These are phyloP conservation scores for Talaromyces wortmannii DNA, from an alignment of 495 filamentous ascomycete species.

Conservation along the genomic window DNA sequence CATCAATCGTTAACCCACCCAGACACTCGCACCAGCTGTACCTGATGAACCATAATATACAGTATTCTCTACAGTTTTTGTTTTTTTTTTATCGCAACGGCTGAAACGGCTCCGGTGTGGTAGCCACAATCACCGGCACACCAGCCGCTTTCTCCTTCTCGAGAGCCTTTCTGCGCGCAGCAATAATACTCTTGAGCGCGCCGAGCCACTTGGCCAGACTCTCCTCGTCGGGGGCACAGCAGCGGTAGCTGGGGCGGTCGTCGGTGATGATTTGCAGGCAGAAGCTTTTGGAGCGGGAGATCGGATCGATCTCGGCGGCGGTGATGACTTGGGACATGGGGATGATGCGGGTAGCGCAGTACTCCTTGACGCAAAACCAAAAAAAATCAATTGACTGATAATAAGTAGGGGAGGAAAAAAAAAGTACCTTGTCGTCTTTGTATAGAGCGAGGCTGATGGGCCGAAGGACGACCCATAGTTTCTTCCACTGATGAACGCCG, in stretches of 20 bases:
- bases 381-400: neutral
- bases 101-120: neutral
- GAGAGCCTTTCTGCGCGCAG: conserved; percentile 51
- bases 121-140: neutral
- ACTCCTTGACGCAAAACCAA: conserved; percentile 47
- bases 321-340: conserved; percentile 76
- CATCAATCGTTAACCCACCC: too few relatives aligned
- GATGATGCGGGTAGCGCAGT: conserved; percentile 77
- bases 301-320: conserved; percentile 84
- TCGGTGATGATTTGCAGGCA: conserved; percentile 94
- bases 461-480: conserved; percentile 87
- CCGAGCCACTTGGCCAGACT: conserved; percentile 77
- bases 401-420: neutral
- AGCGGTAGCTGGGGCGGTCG: conserved; percentile 76
- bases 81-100: neutral
- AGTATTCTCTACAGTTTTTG: too few relatives aligned
- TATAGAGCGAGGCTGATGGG: conserved; percentile 83
- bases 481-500: conserved; percentile 92
- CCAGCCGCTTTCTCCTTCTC: neutral
- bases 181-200: conserved; percentile 79
- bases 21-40: neutral
- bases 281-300: conserved; percentile 74
- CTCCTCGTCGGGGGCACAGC: conserved; percentile 80
- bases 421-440: conserved; percentile 70
- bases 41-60: neutral